Conservation (phyloP, 1,284 basidiomycete genomes). For the Ganoderma resinaceum region DNA sequence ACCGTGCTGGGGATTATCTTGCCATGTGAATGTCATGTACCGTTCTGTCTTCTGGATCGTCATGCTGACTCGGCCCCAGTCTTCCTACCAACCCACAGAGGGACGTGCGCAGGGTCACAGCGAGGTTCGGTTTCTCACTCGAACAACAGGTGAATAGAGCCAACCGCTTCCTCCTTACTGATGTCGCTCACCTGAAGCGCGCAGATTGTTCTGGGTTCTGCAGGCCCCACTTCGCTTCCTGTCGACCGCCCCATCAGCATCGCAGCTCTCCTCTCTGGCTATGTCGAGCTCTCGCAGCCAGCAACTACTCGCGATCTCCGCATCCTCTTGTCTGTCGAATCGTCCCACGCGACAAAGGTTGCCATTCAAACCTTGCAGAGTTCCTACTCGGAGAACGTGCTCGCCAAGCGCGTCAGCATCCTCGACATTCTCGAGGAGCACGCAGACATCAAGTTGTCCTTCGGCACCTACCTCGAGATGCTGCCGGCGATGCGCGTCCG, state of each 20-base stretch:
- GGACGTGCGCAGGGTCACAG: constrained; percentile 48
- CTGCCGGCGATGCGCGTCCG: constrained; percentile 57
- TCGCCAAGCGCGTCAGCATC: constrained; percentile 49
- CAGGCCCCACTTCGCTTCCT: constrained; percentile 51
- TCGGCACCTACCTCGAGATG: constrained; percentile 49
- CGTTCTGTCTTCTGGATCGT: neutral
- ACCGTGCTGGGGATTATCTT: constrained; percentile 56
- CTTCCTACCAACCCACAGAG: constrained; percentile 49
- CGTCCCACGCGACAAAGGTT: constrained; percentile 28
- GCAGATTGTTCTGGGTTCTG: constrained; percentile 48
- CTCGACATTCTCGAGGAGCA: constrained; percentile 54
- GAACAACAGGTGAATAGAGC: constrained; percentile 46
- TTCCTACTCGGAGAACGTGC: constrained; percentile 46
- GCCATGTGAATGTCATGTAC: constrained; percentile 44
- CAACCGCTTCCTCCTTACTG: neutral
- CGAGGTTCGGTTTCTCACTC: constrained; percentile 47
- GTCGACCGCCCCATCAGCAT: constrained; percentile 46
- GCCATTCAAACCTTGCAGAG: constrained; percentile 40
- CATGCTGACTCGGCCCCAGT: constrained; percentile 30
- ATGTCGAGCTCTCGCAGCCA: constrained; percentile 56
- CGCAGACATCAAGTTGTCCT: constrained; percentile 47
- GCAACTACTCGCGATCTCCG: constrained; percentile 49
- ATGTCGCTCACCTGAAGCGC: neutral
- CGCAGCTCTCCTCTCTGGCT: constrained; percentile 48
- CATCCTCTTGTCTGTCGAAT: constrained; percentile 21